phyloP scores from a whole-genome alignment of 768 basidiomycete genomes.

The Leccinum subtestaceum region DNA sequence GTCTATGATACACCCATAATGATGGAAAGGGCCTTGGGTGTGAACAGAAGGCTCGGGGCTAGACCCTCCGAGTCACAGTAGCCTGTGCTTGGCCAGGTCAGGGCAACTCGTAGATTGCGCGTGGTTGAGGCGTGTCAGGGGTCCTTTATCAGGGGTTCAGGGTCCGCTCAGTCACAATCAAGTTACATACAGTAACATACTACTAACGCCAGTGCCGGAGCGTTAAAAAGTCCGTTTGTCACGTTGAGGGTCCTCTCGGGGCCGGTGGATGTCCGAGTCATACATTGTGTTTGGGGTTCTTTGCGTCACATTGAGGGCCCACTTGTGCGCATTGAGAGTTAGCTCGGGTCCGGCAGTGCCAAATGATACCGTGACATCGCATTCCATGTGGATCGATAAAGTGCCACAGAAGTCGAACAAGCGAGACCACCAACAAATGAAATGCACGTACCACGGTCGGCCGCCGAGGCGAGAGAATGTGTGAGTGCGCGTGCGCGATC shows the following conservation, averaged over 20 bases:
- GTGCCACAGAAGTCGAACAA: neutral
- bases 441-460: neutral
- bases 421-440: neutral
- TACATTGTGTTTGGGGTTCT: neutral
- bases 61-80: no score
- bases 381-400: neutral
- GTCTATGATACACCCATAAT: neutral
- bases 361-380: neutral
- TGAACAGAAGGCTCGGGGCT: neutral
- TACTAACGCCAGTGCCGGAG: neutral
- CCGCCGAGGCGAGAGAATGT: neutral
- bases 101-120: no score
- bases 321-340: neutral
- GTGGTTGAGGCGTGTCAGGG: neutral
- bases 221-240: neutral
- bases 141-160: neutral
- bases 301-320: neutral
- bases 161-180: neutral
- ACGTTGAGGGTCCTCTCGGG: neutral
- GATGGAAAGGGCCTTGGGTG: neutral
- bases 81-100: no score
- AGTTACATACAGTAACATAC: neutral
- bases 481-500: neutral
- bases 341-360: neutral
- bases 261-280: neutral